Evolutionary conservation across 495 filamentous ascomycete genomes (phyloP), one percentile per base, ranked within the genome.

Genomic region (Cryomyces antarcticus): DNA sequence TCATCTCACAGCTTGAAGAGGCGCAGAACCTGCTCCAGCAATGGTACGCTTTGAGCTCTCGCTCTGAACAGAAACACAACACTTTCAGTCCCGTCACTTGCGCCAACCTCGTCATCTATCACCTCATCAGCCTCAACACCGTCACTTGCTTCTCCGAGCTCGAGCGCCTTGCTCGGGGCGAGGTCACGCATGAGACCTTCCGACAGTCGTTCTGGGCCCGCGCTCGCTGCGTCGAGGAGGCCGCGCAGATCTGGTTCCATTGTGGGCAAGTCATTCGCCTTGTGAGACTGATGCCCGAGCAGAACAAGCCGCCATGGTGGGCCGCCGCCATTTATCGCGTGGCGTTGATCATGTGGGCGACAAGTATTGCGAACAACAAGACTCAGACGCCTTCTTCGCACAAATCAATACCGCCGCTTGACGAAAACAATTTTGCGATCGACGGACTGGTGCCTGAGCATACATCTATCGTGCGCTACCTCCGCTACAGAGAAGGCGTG

Each of bases 251-350:
- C 13, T 42, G 38, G 35, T 48, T 48, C 38, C 49, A 51, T 37
- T 51, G 41, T 30, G 49, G 49, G 0, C 49, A 51, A 31, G 35
- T 48, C 10, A 28, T 51, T 6, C 42, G 42, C 2, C 46, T 48
- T 11, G 41, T 51, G 31, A 45, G 49, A 27, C 10, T 6, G 43
- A 17, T 49, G 43, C 47, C 60, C 58, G 3, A 52, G 51, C 7
- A 63, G 29, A 49, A 57, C 5, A 58, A 64, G 4, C 71, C 71
- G 0, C 59, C 49, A 17, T 75, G 71, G 71, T 73, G 70, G 66
- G 50, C 67, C 27, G 60, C 58, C 4, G 70, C 65, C 17, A 48
- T 73, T 37, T 73, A 73, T 53, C 63, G 70, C 7, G 69, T 61
- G 2, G 61, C 60, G 5, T 53, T 72, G 30, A 60, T 70, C 43